Conservation (phyloP, 305 asterid species). For the Fraxinus velutina region DNA sequence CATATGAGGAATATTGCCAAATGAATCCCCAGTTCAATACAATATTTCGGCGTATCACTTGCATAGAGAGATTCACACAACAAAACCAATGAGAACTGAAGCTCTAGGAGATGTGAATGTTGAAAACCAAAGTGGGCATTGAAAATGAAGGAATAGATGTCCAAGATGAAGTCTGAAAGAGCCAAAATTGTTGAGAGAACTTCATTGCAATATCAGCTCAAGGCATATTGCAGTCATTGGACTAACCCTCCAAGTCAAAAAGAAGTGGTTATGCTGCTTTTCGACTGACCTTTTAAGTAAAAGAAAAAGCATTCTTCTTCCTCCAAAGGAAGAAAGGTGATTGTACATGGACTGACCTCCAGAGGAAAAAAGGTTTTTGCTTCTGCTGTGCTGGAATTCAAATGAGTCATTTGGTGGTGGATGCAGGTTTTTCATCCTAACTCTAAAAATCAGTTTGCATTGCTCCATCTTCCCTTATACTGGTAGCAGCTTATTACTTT, state of each 20-base stretch:
- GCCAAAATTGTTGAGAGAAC: background rate
- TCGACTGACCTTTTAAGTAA: background rate
- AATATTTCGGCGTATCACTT: background rate
- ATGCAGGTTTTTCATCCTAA: background rate
- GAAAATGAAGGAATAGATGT: background rate
- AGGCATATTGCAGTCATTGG: background rate
- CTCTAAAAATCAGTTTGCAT: background rate
- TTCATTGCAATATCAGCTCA: background rate
- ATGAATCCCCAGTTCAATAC: background rate
- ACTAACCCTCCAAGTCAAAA: background rate
- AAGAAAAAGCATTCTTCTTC: background rate
- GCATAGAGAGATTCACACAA: background rate
- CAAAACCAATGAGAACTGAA: background rate
- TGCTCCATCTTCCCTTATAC: background rate
- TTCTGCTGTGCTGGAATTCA: background rate
- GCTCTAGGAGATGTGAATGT: background rate
- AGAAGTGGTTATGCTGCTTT: background rate
- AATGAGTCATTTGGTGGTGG: background rate
- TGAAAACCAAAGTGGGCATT: background rate
- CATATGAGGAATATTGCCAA: background rate
- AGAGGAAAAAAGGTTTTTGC: background rate
- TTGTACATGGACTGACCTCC: background rate
- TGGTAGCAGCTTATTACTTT: background rate
- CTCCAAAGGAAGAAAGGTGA: background rate
- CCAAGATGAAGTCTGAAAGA: background rate